Conservation (phyloP, 129 eudicot genomes). For the Artemisia tridentata region DNA sequence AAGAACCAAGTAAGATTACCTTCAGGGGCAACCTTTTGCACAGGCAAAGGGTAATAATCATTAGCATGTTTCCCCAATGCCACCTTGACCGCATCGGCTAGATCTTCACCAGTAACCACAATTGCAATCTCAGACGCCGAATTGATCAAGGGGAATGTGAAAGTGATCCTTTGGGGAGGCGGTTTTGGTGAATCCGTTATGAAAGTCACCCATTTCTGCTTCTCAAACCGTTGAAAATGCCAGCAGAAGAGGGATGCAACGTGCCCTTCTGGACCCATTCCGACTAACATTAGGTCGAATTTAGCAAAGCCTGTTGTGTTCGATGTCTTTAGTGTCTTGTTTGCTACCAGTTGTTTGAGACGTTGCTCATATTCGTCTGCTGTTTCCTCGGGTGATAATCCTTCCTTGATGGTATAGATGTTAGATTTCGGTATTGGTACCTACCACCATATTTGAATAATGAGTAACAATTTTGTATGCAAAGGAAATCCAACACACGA, state of each 20-base stretch:
- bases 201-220: slow-evolving; percentile 71
- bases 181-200: slow-evolving; percentile 86
- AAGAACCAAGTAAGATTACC: slow-evolving; percentile 69
- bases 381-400: slow-evolving; percentile 49
- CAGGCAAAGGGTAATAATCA: slow-evolving; percentile 36
- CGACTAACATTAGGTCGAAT: slow-evolving; percentile 71
- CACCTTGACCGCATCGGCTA: slow-evolving; percentile 43
- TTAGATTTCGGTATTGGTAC: slow-evolving; percentile 55
- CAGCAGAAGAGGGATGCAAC: slow-evolving; percentile 88
- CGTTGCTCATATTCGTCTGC: slow-evolving; percentile 59
- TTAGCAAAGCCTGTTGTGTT: slow-evolving; percentile 51
- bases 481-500: not conserved
- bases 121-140: slow-evolving; percentile 64
- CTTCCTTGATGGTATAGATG: slow-evolving; percentile 54
- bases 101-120: slow-evolving; percentile 67
- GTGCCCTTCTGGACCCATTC: slow-evolving; percentile 98
- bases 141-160: slow-evolving; percentile 86
- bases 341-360: slow-evolving; percentile 41
- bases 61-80: slow-evolving; percentile 37
- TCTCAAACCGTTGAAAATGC: slow-evolving; percentile 60
- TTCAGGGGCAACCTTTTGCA: slow-evolving; percentile 53
- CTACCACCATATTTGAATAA: slow-evolving; percentile 15
- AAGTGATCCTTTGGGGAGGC: slow-evolving; percentile 79
- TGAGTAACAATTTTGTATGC: not conserved
- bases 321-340: slow-evolving; percentile 34